Percentiles rank a stretch among this genome's conserved stretches.
phyloP scores from a whole-genome alignment of 2,329 filamentous ascomycete genomes.

The Penicillium crustosum region DNA sequence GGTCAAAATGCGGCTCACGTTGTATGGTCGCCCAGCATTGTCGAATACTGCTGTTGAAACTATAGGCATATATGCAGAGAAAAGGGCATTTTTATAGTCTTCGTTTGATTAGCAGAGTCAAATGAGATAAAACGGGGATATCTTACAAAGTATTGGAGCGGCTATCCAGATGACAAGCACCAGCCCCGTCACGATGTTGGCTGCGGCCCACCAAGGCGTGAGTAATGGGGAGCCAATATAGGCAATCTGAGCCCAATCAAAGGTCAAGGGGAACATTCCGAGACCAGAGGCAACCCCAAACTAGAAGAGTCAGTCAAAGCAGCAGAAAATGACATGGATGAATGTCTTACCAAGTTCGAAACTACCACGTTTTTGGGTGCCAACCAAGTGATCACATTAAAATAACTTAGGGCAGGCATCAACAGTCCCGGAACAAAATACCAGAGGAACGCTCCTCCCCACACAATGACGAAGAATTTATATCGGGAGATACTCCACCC shows the following conservation, averaged over 20 bases:
- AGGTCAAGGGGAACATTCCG: conserved; percentile 79
- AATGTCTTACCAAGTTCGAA: conserved; percentile 63
- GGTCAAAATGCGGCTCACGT: conserved; percentile 78
- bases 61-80: conserved; percentile 82
- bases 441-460: conserved; percentile 69
- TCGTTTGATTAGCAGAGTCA: conserved; percentile 8
- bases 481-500: conserved; percentile 81
- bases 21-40: conserved; percentile 75
- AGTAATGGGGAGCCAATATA: conserved; percentile 82
- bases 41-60: conserved; percentile 83
- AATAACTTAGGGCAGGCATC: conserved; percentile 82
- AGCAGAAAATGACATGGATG: background rate
- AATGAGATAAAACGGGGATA: background rate
- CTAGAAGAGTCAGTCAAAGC: conserved; percentile 22
- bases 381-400: conserved; percentile 86
- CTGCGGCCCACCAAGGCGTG: conserved; percentile 81
- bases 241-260: conserved; percentile 89
- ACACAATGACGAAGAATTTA: conserved; percentile 78
- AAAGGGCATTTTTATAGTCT: conserved; percentile 76
- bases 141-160: conserved; percentile 68
- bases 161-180: conserved; percentile 82
- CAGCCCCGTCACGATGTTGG: conserved; percentile 79
- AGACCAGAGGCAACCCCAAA: conserved; percentile 84
- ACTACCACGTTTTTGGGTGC: conserved; percentile 82
- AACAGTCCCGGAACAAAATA: conserved; percentile 83